Evolutionary conservation across 73 alveolate species (phyloP).

Genomic region (Blepharisma japonicum): DNA sequence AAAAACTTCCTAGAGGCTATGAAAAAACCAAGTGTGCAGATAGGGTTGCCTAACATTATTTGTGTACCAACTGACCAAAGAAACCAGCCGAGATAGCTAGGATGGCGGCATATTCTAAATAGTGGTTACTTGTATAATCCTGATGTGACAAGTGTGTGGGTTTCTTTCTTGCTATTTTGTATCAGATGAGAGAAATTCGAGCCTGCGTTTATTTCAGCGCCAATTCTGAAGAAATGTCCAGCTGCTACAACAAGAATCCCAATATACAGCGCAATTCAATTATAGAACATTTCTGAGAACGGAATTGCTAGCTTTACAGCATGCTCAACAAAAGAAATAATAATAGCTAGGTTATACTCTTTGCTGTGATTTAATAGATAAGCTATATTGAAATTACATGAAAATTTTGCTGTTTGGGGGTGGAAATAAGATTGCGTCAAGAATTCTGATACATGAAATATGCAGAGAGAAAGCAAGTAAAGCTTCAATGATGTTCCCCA

Average conservation of each 20-base stretch:
- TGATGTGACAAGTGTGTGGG: conserved; percentile 39
- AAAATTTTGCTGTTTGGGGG: conserved; percentile 11
- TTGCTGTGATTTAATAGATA: conserved; percentile 19
- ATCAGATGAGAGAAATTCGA: conserved; percentile 4
- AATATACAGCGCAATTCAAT: not conserved
- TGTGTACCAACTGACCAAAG: conserved; percentile 48
- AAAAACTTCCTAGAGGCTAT: conserved; percentile 28
- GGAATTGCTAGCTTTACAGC: not conserved
- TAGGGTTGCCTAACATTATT: conserved; percentile 41
- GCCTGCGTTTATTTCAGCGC: conserved; percentile 13
- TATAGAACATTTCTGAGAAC: not conserved
- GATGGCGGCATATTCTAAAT: conserved; percentile 42
- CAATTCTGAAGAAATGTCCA: conserved; percentile 25
- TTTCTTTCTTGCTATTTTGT: conserved; percentile 14
- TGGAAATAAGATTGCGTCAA: conserved; percentile 21
- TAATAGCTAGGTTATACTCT: conserved; percentile 17
- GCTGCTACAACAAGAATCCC: not conserved
- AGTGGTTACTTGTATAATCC: conserved; percentile 32
- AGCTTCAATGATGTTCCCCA: not conserved
- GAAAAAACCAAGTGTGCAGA: conserved; percentile 36
- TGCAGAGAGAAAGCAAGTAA: not conserved
- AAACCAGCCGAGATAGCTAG: conserved; percentile 50
- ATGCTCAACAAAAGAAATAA: not conserved
- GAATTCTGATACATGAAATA: conserved; percentile 18
- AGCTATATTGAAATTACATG: not conserved